Evolutionary conservation across 1,139 yeast species (phyloP).

Genomic region (Candida sp.): DNA sequence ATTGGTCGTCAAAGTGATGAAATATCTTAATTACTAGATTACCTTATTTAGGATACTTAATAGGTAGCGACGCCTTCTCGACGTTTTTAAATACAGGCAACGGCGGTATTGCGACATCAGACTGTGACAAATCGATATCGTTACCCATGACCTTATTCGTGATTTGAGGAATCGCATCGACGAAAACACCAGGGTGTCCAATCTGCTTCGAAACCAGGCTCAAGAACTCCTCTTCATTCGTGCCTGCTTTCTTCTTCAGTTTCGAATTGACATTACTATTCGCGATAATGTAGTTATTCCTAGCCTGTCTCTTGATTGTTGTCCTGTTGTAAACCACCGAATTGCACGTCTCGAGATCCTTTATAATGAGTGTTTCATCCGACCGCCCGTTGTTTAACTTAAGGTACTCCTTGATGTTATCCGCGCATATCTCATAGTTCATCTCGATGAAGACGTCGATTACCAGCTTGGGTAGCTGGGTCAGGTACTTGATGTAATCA

Average conservation of each 20-base stretch:
- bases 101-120: constrained; percentile 31
- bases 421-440: constrained; percentile 23
- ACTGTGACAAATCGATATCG: constrained; percentile 25
- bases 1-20: constrained; percentile 72
- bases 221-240: constrained; percentile 28
- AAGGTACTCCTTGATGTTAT: constrained; percentile 25
- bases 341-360: constrained; percentile 29
- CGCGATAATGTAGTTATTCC: constrained; percentile 21
- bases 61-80: constrained; percentile 55
- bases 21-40: constrained; percentile 1
- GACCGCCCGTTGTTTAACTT: constrained; percentile 17
- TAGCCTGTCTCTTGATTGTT: constrained; percentile 26
- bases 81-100: constrained; percentile 65
- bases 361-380: constrained; percentile 25
- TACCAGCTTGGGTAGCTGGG: constrained; percentile 50
- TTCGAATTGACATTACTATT: constrained; percentile 15
- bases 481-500: constrained; percentile 41
- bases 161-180: constrained; percentile 58
- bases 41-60: constrained; percentile 26
- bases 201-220: constrained; percentile 45
- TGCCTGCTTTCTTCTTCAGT: neutral
- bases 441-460: constrained; percentile 42
- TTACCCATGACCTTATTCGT: constrained; percentile 46
- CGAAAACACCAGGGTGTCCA: constrained; percentile 63
- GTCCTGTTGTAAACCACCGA: constrained; percentile 29